These are phyloP conservation scores for Solanum tarijense DNA, from an alignment of 257 asterid genomes.

Conservation along the genomic window DNA sequence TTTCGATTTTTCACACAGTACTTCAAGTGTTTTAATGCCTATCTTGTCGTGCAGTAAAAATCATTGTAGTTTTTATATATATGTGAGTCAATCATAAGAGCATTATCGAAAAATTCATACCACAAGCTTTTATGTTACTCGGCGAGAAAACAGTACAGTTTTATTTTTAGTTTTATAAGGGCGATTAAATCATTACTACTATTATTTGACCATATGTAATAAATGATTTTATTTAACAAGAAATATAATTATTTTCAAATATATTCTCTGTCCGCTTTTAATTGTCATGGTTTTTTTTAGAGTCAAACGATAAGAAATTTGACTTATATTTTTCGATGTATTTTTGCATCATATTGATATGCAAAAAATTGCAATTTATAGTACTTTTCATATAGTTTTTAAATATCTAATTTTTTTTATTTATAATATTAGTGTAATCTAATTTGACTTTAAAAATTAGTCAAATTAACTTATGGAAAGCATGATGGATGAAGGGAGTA, in stretches of 20 bases:
- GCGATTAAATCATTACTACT: not conserved
- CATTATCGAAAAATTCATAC: not conserved
- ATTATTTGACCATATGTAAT: not conserved
- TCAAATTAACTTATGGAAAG: rapidly evolving
- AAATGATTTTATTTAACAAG: not conserved
- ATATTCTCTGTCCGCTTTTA: not conserved
- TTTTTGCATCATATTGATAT: no score
- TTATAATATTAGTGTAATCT: no score
- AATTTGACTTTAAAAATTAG: no score
- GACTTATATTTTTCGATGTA: no score
- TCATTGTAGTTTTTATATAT: not conserved
- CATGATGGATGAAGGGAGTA: no score
- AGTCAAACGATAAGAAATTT: not conserved
- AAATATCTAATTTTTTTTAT: rapidly evolving
- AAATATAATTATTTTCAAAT: not conserved
- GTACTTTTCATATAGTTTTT: no score
- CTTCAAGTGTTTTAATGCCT: not conserved
- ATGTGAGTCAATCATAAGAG: not conserved
- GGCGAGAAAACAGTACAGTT: not conserved
- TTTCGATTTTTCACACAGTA: not conserved
- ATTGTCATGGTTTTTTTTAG: no score
- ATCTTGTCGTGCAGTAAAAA: not conserved
- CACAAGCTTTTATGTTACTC: not conserved
- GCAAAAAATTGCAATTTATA: no score
- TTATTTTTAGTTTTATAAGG: not conserved